phyloP scores from a whole-genome alignment of 2,329 filamentous ascomycete genomes.

The Aspergillus texensis region DNA sequence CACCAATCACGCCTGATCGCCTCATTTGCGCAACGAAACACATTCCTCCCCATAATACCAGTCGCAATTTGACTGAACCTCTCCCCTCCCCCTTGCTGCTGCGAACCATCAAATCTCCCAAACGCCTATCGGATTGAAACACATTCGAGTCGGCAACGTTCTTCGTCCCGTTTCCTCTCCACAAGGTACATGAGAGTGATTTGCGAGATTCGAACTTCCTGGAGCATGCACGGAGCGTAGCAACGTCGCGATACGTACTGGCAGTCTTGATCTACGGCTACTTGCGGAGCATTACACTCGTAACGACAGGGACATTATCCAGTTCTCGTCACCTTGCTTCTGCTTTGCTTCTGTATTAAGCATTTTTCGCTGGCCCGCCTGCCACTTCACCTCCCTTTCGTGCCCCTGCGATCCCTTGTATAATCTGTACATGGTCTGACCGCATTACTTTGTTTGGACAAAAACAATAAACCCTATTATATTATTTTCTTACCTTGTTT shows the following conservation, averaged over 20 bases:
- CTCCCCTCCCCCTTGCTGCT: constrained; percentile 37
- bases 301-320: constrained; percentile 38
- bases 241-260: constrained; percentile 36
- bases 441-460: constrained; percentile 26
- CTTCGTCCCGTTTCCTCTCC: constrained; percentile 32
- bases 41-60: constrained; percentile 35
- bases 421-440: constrained; percentile 35
- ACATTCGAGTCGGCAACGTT: constrained; percentile 14
- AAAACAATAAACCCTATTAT: constrained; percentile 19
- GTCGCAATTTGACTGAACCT: constrained; percentile 27
- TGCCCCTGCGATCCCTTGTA: constrained; percentile 32
- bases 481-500: constrained; percentile 17
- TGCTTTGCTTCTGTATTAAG: constrained; percentile 24
- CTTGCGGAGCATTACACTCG: constrained; percentile 30
- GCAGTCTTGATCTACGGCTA: constrained; percentile 29
- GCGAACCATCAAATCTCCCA: constrained; percentile 33
- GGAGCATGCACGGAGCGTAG: constrained; percentile 47
- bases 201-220: constrained; percentile 41
- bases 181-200: constrained; percentile 40
- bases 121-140: constrained; percentile 30
- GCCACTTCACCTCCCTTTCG: constrained; percentile 27
- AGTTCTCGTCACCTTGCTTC: constrained; percentile 41
- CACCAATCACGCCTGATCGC: constrained; percentile 35
- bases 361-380: constrained; percentile 29
- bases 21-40: constrained; percentile 33